These are phyloP conservation scores for Melanomma pulvis-pyrius DNA, from an alignment of 495 filamentous ascomycete genomes.

Conservation along the genomic window DNA sequence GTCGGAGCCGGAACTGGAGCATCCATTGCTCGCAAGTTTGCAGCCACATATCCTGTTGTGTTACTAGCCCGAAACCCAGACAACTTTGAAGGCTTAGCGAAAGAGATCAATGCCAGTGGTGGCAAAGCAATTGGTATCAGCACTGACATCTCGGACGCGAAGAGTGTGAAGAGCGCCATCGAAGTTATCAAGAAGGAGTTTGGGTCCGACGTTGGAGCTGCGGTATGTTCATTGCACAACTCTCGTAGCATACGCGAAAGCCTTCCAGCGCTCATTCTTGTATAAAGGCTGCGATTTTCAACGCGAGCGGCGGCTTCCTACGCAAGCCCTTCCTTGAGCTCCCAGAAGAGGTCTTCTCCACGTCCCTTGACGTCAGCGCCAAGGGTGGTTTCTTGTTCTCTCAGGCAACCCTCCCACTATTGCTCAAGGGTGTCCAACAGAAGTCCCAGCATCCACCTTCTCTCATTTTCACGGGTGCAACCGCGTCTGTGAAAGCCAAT, in stretches of 20 bases:
- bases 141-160: slow-evolving; percentile 67
- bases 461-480: slow-evolving; percentile 87
- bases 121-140: slow-evolving; percentile 77
- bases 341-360: slow-evolving; percentile 64
- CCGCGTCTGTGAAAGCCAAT: slow-evolving; percentile 75
- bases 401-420: slow-evolving; percentile 69
- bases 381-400: slow-evolving; percentile 78
- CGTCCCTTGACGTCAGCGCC: slow-evolving; percentile 58
- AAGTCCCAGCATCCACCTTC: slow-evolving; percentile 66
- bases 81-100: slow-evolving; percentile 68
- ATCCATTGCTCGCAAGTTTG: slow-evolving; percentile 39
- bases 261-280: background rate
- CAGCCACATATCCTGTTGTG: slow-evolving; percentile 68
- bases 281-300: slow-evolving; percentile 75
- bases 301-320: slow-evolving; percentile 69
- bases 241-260: background rate
- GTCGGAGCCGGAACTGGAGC: slow-evolving; percentile 43
- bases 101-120: slow-evolving; percentile 70
- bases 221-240: slow-evolving; percentile 23
- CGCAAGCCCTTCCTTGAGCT: slow-evolving; percentile 83
- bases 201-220: slow-evolving; percentile 42
- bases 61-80: slow-evolving; percentile 70
- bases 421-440: slow-evolving; percentile 61
- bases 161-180: slow-evolving; percentile 68
- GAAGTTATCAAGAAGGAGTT: slow-evolving; percentile 64